phyloP scores from a whole-genome alignment of 2,329 filamentous ascomycete genomes.

The Penicillium sp. region DNA sequence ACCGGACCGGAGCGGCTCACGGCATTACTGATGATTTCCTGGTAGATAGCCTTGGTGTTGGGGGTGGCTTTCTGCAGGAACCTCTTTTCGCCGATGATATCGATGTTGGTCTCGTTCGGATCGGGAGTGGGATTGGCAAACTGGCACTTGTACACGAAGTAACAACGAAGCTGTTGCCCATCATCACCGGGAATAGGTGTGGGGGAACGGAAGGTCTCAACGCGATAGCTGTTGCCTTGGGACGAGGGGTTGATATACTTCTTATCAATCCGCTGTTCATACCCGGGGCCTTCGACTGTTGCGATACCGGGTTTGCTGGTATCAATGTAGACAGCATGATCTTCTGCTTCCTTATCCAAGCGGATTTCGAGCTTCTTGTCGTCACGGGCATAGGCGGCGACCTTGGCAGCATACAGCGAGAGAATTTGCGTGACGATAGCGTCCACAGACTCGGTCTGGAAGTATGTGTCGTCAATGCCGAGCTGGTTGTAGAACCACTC shows the following conservation, averaged over 20 bases:
- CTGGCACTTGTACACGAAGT: slow-evolving; percentile 95
- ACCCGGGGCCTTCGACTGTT: slow-evolving; percentile 68
- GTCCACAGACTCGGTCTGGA: slow-evolving; percentile 75
- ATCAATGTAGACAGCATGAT: slow-evolving; percentile 97
- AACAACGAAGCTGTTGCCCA: slow-evolving; percentile 82
- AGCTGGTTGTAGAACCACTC: slow-evolving; percentile 96
- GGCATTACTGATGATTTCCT: slow-evolving; percentile 79
- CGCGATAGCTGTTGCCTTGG: slow-evolving; percentile 68
- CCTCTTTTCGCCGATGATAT: slow-evolving; percentile 82
- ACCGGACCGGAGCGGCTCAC: slow-evolving; percentile 82
- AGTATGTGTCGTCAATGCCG: slow-evolving; percentile 97
- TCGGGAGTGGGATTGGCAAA: slow-evolving; percentile 68
- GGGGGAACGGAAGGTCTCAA: slow-evolving; percentile 92
- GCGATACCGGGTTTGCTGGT: slow-evolving; percentile 83
- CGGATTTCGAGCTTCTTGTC: slow-evolving; percentile 92
- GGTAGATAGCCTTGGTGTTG: slow-evolving; percentile 93
- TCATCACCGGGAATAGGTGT: slow-evolving; percentile 65
- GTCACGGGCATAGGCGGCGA: slow-evolving; percentile 83
- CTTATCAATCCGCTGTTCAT: slow-evolving; percentile 84
- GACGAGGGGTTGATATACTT: slow-evolving; percentile 90
- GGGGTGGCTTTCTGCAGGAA: slow-evolving; percentile 92
- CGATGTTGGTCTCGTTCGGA: slow-evolving; percentile 74
- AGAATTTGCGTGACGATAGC: slow-evolving; percentile 91
- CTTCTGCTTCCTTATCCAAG: slow-evolving; percentile 84
- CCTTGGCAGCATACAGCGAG: slow-evolving; percentile 91